Conservation (phyloP, 148 eudicot species). For the Spergularia marina region DNA sequence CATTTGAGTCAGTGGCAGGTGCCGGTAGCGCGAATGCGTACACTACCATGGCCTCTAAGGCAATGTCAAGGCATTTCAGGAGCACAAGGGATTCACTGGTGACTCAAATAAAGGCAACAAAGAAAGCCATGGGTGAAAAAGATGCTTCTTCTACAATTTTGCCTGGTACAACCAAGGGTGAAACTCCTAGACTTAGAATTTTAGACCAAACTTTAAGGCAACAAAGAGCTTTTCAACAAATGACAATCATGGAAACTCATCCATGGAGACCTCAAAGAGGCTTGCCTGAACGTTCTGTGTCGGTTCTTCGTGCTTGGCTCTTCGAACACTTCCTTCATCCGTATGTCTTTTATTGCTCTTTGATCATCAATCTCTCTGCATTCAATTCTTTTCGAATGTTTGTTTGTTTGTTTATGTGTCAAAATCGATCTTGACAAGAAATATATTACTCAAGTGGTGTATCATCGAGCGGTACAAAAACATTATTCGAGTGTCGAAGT, state of each 20-base stretch:
- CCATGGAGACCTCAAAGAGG: constrained; percentile 99
- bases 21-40: constrained; percentile 60
- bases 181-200: constrained; percentile 81
- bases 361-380: too few species aligned
- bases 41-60: constrained; percentile 76
- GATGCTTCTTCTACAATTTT: constrained; percentile 34
- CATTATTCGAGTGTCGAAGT: constrained; percentile 16
- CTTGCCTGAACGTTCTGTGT: constrained; percentile 84
- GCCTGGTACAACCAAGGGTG: constrained; percentile 65
- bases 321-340: constrained; percentile 98
- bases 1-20: constrained; percentile 82
- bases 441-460: too few species aligned
- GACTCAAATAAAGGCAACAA: constrained; percentile 64
- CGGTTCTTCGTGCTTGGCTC: constrained; percentile 96
- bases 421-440: constrained; percentile 4
- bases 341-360: constrained; percentile 37
- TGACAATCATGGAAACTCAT: constrained; percentile 78
- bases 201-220: constrained; percentile 86
- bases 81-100: constrained; percentile 75
- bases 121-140: constrained; percentile 77
- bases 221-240: constrained; percentile 76
- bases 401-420: background rate
- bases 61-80: constrained; percentile 94
- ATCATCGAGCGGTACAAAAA: too few species aligned
- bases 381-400: background rate